Base-by-base conservation (phyloP, 257 asterid genomes). In the Nicotiana undulata region DNA sequence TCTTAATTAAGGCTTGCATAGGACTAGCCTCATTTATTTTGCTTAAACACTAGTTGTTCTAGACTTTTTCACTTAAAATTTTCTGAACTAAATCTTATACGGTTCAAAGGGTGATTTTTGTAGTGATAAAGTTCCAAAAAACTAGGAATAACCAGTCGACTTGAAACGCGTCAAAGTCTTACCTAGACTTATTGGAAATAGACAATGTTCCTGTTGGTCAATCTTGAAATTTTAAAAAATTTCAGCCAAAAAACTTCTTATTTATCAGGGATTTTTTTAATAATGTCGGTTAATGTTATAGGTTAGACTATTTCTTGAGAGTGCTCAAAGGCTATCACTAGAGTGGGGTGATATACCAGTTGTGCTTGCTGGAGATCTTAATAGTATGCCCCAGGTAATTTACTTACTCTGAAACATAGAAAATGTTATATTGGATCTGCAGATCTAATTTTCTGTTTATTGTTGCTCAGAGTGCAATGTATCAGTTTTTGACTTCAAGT, bases 271-370 rank as follows among this genome's bases (percentile, higher is more conserved):
- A 40, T 0, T 34, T 10, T 34, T 40, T 40, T 11, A 56, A 32
- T 77, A 56, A 56, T 34, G 24, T 44, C 13, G 40, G 24, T 22
- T 13, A 11, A n/a, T 72, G 13, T 13, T 46, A 1, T 44, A 13
- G 6, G 24, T 44, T 44, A 70, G 97, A 82, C 82, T 94, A 55
- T 88, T 90, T 85, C 92, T 93, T 83, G 93, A 92, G 87, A 94
- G 84, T 85, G 98, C 98, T 72, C 86, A 88, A 80, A 86, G 86
- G 80, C 83, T 94, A 82, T 94, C 98, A 67, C 86, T 84, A 80
- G 88, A 90, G 84, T 93, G 97, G 96, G 98, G 98, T 75, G 75
- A 83, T 84, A 93, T 93, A 84, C 98, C 98, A 0, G 91, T 90
- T 34, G 88, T 93, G 75, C 79, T 93, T 65, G 83, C 89, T 51